These are phyloP conservation scores for Chrysosporium queenslandicum DNA, from an alignment of 2,329 filamentous ascomycete genomes.

Conservation along the genomic window DNA sequence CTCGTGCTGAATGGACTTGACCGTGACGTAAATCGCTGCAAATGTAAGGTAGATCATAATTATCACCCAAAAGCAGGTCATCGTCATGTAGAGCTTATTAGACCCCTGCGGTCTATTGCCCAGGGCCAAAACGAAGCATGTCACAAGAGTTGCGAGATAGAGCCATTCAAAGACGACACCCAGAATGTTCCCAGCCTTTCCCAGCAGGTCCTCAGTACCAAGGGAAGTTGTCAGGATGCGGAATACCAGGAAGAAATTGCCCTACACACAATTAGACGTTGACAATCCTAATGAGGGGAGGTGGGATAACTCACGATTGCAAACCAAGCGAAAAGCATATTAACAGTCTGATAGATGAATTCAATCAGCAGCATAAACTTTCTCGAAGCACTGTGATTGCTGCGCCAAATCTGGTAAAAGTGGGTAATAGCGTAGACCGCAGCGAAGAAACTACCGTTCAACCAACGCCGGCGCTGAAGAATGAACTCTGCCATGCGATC, in stretches of 20 bases:
- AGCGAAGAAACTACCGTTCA: constrained; percentile 97
- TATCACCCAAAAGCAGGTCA: constrained; percentile 96
- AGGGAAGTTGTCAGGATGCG: constrained; percentile 88
- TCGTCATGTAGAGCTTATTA: constrained; percentile 85
- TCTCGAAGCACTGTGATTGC: constrained; percentile 74
- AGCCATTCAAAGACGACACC: constrained; percentile 92
- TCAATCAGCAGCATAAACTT: constrained; percentile 88
- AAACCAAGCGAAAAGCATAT: constrained; percentile 99
- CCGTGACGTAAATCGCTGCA: constrained; percentile 87
- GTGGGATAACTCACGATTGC: constrained; percentile 54
- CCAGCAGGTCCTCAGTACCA: constrained; percentile 58
- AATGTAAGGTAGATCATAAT: constrained; percentile 96
- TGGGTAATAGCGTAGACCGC: constrained; percentile 91
- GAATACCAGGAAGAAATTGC: constrained; percentile 99
- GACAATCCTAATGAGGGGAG: neutral
- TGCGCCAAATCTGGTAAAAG: constrained; percentile 92
- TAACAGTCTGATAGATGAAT: constrained; percentile 84
- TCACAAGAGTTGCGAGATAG: constrained; percentile 81
- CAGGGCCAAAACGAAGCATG: constrained; percentile 88
- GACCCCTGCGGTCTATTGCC: constrained; percentile 92
- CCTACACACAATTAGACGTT: constrained; percentile 28
- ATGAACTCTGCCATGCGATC: constrained; percentile 91
- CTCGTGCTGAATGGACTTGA: constrained; percentile 69
- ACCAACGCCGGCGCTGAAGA: constrained; percentile 87
- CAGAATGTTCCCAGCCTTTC: constrained; percentile 65